Evolutionary conservation across 192 early-diverging fungal genomes (phyloP).

Genomic region (Phlyctochytrium planicorne): DNA sequence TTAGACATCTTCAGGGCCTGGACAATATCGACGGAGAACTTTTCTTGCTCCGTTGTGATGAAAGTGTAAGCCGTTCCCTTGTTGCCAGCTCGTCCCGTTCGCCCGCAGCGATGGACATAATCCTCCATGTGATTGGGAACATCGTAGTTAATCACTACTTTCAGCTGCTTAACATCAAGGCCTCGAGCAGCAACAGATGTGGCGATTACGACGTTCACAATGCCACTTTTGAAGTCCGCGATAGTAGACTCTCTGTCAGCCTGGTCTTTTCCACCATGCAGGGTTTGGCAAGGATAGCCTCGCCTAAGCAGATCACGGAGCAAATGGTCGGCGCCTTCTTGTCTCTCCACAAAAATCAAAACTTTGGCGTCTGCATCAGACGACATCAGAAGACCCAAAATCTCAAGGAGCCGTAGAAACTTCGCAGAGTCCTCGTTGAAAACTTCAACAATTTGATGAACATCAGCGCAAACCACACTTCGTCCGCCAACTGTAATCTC

Average conservation of each 20-base stretch:
- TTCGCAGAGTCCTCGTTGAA: conserved; percentile 80
- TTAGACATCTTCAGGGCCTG: conserved; percentile 83
- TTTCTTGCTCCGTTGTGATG: conserved; percentile 90
- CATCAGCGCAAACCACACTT: conserved; percentile 82
- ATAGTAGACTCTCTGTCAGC: conserved; percentile 79
- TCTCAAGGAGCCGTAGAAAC: conserved; percentile 82
- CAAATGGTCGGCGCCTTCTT: conserved; percentile 91
- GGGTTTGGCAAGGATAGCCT: conserved; percentile 82
- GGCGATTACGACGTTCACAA: conserved; percentile 87
- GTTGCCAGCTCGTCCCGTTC: conserved; percentile 97
- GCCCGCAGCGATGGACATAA: conserved; percentile 96
- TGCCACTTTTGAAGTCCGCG: conserved; percentile 89
- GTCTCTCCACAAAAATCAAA: conserved; percentile 93
- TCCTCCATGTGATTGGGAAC: conserved; percentile 98
- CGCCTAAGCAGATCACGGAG: conserved; percentile 78
- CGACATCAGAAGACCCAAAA: conserved; percentile 79
- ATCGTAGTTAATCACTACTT: conserved; percentile 94
- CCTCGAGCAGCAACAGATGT: conserved; percentile 96
- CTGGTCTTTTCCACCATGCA: conserved; percentile 93
- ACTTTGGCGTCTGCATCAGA: conserved; percentile 67
- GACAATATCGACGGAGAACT: conserved; percentile 87
- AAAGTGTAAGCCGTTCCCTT: conserved; percentile 97
- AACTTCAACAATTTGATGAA: conserved; percentile 89
- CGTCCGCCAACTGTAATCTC: conserved; percentile 96
- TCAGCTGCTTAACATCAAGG: conserved; percentile 91